phyloP scores from a whole-genome alignment of 2,329 filamentous ascomycete species.

The Colletotrichum sp. region DNA sequence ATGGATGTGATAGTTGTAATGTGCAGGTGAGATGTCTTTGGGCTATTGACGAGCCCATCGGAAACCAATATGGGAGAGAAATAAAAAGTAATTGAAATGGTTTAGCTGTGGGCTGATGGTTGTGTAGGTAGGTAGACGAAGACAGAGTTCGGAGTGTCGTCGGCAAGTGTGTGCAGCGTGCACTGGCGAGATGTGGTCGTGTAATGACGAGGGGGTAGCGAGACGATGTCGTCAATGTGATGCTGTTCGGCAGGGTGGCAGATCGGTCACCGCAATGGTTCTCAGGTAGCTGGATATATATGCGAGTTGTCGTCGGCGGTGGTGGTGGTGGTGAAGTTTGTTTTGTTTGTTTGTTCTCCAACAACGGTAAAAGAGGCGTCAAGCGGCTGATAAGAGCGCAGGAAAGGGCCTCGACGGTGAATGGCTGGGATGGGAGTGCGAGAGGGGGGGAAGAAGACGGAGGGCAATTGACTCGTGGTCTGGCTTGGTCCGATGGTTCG shows the following conservation, averaged over 20 bases:
- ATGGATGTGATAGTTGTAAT: constrained; percentile 13
- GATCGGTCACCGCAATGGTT: neutral
- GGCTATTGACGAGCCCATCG: constrained; percentile 24
- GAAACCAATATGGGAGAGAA: neutral
- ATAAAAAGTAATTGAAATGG: neutral
- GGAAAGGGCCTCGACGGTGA: neutral
- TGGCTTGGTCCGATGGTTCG: neutral
- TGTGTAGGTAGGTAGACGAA: neutral
- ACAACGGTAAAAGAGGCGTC: neutral
- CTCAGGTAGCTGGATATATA: neutral
- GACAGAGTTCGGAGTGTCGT: neutral
- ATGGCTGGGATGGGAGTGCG: neutral
- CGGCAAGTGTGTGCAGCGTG: neutral
- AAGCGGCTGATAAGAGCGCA: neutral
- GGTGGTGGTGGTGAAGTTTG: neutral
- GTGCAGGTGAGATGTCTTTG: constrained; percentile 21
- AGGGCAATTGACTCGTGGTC: constrained; percentile 9
- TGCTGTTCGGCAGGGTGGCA: neutral
- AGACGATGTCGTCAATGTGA: constrained; percentile 11
- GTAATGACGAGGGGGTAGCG: neutral
- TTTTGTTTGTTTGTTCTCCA: neutral
- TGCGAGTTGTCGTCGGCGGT: neutral
- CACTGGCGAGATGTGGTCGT: neutral
- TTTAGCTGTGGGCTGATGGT: neutral
- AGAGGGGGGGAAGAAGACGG: neutral